Percentiles rank a stretch among this genome's conserved stretches.
Conservation (phyloP, 2,329 filamentous ascomycete species). For the Epichloe festucae region DNA sequence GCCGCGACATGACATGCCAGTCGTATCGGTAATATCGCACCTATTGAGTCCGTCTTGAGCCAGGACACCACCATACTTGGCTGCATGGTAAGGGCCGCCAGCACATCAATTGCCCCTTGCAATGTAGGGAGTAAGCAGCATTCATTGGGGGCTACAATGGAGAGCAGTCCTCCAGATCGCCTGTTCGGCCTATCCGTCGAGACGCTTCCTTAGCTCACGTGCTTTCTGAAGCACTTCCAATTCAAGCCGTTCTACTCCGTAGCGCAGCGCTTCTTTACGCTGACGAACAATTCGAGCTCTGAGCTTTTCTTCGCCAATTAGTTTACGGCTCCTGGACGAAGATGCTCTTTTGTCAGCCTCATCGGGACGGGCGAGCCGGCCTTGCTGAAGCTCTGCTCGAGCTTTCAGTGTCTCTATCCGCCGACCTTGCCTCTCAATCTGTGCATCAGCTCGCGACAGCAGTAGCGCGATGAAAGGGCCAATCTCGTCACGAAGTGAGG, state of each 20-base stretch:
- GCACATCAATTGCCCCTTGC: neutral
- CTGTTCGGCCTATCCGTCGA: slow-evolving; percentile 23
- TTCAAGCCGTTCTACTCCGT: slow-evolving; percentile 75
- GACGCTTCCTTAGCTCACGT: slow-evolving; percentile 40
- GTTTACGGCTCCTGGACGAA: slow-evolving; percentile 15
- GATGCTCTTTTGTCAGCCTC: slow-evolving; percentile 6
- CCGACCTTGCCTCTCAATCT: slow-evolving; percentile 70
- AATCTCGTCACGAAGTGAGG: slow-evolving; percentile 76
- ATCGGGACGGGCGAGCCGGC: slow-evolving; percentile 33
- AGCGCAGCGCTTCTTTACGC: slow-evolving; percentile 75
- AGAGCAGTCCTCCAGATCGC: neutral
- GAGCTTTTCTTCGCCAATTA: slow-evolving; percentile 41
- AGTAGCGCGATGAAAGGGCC: slow-evolving; percentile 73
- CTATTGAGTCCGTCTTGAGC: neutral
- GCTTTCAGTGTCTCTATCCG: slow-evolving; percentile 76
- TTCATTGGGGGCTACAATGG: neutral
- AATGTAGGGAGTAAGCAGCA: neutral
- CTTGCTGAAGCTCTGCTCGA: slow-evolving; percentile 71
- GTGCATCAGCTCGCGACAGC: slow-evolving; percentile 67
- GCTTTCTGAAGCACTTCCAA: slow-evolving; percentile 71
- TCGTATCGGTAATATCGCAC: neutral
- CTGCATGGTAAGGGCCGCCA: neutral
- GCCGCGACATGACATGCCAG: neutral
- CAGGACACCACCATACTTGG: too few relatives aligned
- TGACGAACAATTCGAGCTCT: slow-evolving; percentile 52